Percentiles rank a stretch among this genome's conserved stretches.
phyloP scores from a whole-genome alignment of 2,329 filamentous ascomycete genomes.

The Alternaria sp. region DNA sequence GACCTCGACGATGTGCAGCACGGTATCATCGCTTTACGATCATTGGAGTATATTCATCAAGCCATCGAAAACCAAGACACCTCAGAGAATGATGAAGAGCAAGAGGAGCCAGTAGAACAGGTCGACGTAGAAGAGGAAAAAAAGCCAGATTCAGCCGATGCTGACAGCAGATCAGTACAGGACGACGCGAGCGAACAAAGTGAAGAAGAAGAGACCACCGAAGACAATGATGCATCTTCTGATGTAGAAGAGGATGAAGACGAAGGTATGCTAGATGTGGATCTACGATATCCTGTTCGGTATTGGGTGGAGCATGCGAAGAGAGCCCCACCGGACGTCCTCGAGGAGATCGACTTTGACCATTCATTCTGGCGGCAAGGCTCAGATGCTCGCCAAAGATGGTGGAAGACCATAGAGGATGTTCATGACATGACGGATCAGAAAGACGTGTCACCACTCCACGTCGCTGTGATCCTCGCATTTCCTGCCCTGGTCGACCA shows the following conservation, averaged over 20 bases:
- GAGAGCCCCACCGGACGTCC: slow-evolving; percentile 27
- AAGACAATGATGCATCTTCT: slow-evolving; percentile 1
- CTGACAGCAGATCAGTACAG: not conserved
- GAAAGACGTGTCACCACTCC: slow-evolving; percentile 24
- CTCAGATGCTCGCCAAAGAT: slow-evolving; percentile 22
- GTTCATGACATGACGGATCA: slow-evolving; percentile 23
- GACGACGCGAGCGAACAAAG: not conserved
- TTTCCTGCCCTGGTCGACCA: slow-evolving; percentile 30
- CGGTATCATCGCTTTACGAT: slow-evolving; percentile 36
- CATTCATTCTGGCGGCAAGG: slow-evolving; percentile 30
- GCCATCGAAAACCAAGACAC: slow-evolving; percentile 11
- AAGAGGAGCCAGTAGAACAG: not conserved
- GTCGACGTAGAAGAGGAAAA: slow-evolving; percentile 2
- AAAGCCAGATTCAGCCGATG: not conserved
- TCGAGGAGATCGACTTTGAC: slow-evolving; percentile 28
- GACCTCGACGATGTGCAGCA: slow-evolving; percentile 32
- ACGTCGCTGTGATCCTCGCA: slow-evolving; percentile 29
- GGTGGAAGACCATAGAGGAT: slow-evolving; percentile 26
- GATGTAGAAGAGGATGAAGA: slow-evolving; percentile 13
- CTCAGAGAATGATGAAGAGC: not conserved
- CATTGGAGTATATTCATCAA: slow-evolving; percentile 28
- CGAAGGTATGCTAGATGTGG: slow-evolving; percentile 6
- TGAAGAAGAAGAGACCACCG: not conserved
- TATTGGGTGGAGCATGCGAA: slow-evolving; percentile 38
- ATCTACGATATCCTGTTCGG: slow-evolving; percentile 29